Evolutionary conservation across 1,284 basidiomycete genomes (phyloP).

Genomic region (Ceraceosorus bombacis): DNA sequence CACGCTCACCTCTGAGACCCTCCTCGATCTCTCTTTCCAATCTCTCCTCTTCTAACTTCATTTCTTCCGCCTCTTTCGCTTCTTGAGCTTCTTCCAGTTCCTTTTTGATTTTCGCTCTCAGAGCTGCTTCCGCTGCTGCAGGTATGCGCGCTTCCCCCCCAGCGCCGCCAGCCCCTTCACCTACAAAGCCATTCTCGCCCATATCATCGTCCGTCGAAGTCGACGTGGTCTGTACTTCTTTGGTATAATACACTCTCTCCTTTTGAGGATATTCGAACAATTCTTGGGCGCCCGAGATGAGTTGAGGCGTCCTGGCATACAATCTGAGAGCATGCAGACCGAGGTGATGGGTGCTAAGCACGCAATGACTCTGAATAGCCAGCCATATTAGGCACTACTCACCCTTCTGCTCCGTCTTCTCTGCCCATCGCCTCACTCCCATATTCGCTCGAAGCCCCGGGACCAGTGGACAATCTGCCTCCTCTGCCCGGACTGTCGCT

Average conservation of each 20-base stretch:
- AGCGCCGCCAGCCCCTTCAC: conserved; percentile 27
- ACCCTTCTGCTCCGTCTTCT: conserved; percentile 11
- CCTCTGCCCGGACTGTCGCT: conserved; percentile 2
- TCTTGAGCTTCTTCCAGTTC: not conserved
- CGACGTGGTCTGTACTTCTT: conserved; percentile 75
- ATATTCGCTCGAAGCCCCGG: conserved; percentile 17
- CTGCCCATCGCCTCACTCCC: conserved; percentile 17
- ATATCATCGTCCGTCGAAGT: conserved; percentile 43
- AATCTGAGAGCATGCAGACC: no score
- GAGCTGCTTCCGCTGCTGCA: conserved; percentile 43
- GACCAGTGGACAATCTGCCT: conserved; percentile 6
- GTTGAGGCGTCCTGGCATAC: no score
- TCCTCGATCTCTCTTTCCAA: conserved; percentile 60
- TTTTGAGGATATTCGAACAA: conserved; percentile 35
- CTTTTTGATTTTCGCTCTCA: conserved; percentile 18
- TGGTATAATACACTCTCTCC: conserved; percentile 87
- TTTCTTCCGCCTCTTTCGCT: conserved; percentile 16
- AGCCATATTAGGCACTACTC: conserved; percentile 5
- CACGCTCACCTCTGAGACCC: conserved; percentile 56
- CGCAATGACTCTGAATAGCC: no score
- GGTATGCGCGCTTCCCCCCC: conserved; percentile 19
- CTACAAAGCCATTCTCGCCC: conserved; percentile 52
- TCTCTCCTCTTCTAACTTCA: conserved; percentile 57
- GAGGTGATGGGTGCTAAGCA: no score
- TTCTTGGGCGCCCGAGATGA: no score